Percentiles rank a stretch among this genome's conserved stretches.
phyloP scores from a whole-genome alignment of 2,329 filamentous ascomycete species.

The Fusarium tupiense region DNA sequence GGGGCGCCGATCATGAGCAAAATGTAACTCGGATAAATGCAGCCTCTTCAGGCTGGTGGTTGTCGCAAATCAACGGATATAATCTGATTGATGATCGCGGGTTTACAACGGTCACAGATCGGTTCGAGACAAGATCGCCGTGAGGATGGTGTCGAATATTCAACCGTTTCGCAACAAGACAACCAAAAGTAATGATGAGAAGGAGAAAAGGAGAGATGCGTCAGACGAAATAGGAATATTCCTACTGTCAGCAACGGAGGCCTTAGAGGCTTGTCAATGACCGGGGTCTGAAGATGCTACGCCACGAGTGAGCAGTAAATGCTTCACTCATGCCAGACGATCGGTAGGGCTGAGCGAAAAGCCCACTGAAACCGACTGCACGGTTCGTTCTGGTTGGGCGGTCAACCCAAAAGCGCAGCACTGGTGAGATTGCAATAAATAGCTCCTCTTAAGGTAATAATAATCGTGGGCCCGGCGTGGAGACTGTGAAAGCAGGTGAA shows the following conservation, averaged over 20 bases:
- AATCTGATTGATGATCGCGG: not conserved
- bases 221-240: slow-evolving; percentile 24
- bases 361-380: slow-evolving; percentile 29
- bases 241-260: slow-evolving; percentile 43
- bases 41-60: not conserved
- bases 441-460: slow-evolving; percentile 26
- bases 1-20: slow-evolving; percentile 21
- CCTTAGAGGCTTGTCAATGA: slow-evolving; percentile 32
- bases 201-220: slow-evolving; percentile 16
- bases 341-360: slow-evolving; percentile 42
- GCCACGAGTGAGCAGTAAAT: slow-evolving; percentile 40
- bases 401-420: slow-evolving; percentile 13
- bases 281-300: slow-evolving; percentile 40
- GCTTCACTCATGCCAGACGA: slow-evolving; percentile 28
- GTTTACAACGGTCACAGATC: slow-evolving; percentile 2
- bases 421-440: slow-evolving; percentile 29
- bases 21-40: slow-evolving; percentile 18
- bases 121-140: slow-evolving; percentile 12
- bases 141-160: not conserved
- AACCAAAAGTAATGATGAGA: not conserved
- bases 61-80: slow-evolving; percentile 12
- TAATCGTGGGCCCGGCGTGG: slow-evolving; percentile 29
- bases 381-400: slow-evolving; percentile 28
- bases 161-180: not conserved
- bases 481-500: slow-evolving; percentile 6